Conservation (phyloP, 2,329 filamentous ascomycete species). For the Fusarium mundagurra region DNA sequence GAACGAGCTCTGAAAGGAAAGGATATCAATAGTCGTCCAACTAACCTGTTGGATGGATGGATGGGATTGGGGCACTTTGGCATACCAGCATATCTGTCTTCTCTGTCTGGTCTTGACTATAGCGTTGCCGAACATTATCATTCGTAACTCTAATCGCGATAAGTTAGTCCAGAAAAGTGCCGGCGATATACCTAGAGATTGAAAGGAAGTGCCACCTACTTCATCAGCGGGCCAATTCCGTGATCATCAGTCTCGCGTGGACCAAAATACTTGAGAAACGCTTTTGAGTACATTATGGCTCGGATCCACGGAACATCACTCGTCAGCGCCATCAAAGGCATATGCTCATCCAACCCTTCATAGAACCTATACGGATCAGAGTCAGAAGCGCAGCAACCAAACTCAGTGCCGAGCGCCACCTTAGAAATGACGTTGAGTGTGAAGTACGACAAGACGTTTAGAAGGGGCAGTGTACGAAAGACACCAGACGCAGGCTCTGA, state of each 20-base stretch:
- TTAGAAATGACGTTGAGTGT: not conserved
- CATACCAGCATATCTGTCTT: not conserved
- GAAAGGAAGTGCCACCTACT: not conserved
- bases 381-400: not conserved
- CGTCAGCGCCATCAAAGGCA: not conserved
- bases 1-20: not conserved
- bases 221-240: not conserved
- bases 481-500: not conserved
- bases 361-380: not conserved
- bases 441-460: not conserved
- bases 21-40: fast-evolving
- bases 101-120: not conserved
- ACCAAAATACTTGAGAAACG: not conserved
- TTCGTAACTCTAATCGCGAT: not conserved
- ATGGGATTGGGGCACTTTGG: fast-evolving
- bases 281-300: not conserved
- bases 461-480: not conserved
- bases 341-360: not conserved
- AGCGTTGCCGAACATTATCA: not conserved
- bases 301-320: not conserved
- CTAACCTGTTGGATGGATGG: fast-evolving
- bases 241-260: not conserved
- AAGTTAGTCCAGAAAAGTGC: not conserved
- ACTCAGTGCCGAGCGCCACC: not conserved
- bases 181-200: no score